These are phyloP conservation scores for Hirschioporus abietinus DNA, from an alignment of 768 basidiomycete genomes.

Conservation along the genomic window DNA sequence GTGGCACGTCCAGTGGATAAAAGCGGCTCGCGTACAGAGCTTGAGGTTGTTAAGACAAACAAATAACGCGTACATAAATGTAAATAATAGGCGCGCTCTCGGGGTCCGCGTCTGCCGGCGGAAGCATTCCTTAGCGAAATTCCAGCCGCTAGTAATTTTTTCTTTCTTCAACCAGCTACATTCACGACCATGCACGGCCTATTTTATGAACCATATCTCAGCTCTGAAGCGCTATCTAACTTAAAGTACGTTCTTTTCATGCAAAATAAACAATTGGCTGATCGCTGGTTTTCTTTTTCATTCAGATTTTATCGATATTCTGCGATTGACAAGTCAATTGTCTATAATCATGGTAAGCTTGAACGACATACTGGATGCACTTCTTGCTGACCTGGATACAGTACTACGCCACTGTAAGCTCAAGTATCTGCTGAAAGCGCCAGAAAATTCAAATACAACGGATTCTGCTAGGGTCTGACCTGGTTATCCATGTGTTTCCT, in stretches of 20 bases:
- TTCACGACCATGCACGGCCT: slow-evolving; percentile 1
- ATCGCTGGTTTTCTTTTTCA: not conserved
- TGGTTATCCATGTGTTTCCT: slow-evolving; percentile 11
- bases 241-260: not conserved
- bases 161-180: not conserved
- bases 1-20: not conserved
- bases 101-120: not conserved
- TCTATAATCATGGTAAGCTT: slow-evolving; percentile 3
- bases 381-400: not conserved
- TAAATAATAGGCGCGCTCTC: slow-evolving; percentile 2
- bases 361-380: no score
- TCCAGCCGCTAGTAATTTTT: not conserved
- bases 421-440: not conserved
- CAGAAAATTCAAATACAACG: not conserved
- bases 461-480: slow-evolving; percentile 9
- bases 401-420: not conserved
- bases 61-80: slow-evolving; percentile 6
- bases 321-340: not conserved
- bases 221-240: slow-evolving; percentile 1
- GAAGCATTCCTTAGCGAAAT: not conserved
- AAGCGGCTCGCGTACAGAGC: not conserved
- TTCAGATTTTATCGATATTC: slow-evolving; percentile 2
- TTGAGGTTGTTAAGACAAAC: slow-evolving; percentile 1
- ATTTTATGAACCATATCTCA: slow-evolving; percentile 4
- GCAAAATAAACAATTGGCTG: not conserved